Evolutionary conservation across 441 rosid genomes (phyloP), one percentile per base, ranked within the genome.

Genomic region (Monsonia emarginata): DNA sequence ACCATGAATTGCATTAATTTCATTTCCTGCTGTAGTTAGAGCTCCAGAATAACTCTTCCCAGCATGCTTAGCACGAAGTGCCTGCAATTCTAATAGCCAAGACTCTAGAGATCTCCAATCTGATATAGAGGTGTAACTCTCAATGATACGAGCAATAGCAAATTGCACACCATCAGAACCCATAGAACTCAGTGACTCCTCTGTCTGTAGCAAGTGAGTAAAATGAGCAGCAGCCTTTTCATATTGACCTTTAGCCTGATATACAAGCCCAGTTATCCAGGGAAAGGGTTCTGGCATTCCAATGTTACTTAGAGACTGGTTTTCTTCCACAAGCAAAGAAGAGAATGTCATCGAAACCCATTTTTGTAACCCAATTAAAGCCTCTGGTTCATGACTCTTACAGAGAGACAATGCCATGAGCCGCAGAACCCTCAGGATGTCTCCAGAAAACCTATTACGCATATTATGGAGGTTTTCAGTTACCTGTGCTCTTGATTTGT

Each of bases 41-140:
- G 99, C 94, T 73, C 99, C 99, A 61, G 95, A 81, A 77, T 83
- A 94, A 80, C 89, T 86, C 89, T 82, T 94, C 70, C 99, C 99
- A 31, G 89, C 95, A 84, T 89, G 90, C 80, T 84, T 89, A 71
- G 94, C 86, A 72, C 99, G 96, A 66, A 94, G 95, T 42, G 78
- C 82, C 74, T 89, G 99, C 81, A 94, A 81, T 76, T 94, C 97
- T 71, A 70, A 69, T 71, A 94, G 81, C 97, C 97, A 94, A 18
- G 87, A 81, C 54, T 91, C 97, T 52, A 91, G 81, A 65, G 91
- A 83, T 52, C 81, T 88, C 99, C 99, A 94, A 82, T 94, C 97
- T 70, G 89, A 86, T 70, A 94, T 71, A 74, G 99, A 89, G 56
- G 90, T 79, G 78, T 89, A 94, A 76, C 91, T 82, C 82, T 89